Evolutionary conservation across 2,329 filamentous ascomycete species (phyloP), one percentile per base, ranked within the genome.

Genomic region (Volutella citrinella): DNA sequence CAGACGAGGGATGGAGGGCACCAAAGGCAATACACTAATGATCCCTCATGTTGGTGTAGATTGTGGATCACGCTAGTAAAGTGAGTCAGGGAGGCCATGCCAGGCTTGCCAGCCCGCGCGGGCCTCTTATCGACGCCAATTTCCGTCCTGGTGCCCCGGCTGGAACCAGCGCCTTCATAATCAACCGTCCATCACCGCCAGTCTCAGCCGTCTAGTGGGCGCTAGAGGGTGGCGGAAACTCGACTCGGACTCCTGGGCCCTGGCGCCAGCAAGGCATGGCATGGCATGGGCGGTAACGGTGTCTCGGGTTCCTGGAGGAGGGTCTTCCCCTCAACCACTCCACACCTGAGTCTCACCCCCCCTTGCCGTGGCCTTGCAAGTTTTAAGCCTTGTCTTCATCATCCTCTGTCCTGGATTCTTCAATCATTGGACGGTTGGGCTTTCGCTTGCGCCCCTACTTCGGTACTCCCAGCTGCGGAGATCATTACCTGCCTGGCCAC

Each of bases 291-390:
- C 49, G 49, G 49, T 52, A 45, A 51, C 47, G 45, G 45, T 52
- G 49, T 52, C 45, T 52, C 49, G 49, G 46, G 49, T 52, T 52
- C 47, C 49, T 49, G 49, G 41, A 47, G 35, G 10, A 21, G 13
- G 19, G 22, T 19, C 24, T 19, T 14, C 37, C 36, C 34, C 27
- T 33, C 28, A 30, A 34, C 43, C 38, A 43, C 34, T 32, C 36
- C 34, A 29, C 38, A 30, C 43, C 20, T 26, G 38, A 39, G 36
- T 30, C 17, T 30, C 14, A 46, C 36, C 29, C 27, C 39, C 40
- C 38, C 42, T 43, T 35, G 27, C n/a, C n/a, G n/a, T n/a, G n/a
- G n/a, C n/a, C n/a, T n/a, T n/a, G n/a, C n/a, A n/a, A n/a, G n/a
- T n/a, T n/a, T n/a, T n/a, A n/a, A n/a, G n/a, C n/a, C n/a, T n/a